Conservation (phyloP, 2,329 filamentous ascomycete genomes). For the Clarireedia monteithiana region DNA sequence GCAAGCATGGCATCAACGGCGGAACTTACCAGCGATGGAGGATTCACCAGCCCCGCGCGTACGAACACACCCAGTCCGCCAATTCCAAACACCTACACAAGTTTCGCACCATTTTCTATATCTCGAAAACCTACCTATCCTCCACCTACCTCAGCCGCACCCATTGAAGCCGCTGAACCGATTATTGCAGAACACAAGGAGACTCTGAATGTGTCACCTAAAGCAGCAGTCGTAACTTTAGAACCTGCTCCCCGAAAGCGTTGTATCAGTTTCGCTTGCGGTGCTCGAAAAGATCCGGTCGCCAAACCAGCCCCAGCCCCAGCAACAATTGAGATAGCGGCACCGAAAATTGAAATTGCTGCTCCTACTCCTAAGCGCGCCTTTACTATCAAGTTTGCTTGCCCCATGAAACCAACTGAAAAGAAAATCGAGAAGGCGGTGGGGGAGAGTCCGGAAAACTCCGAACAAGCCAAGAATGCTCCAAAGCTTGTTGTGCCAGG, state of each 20-base stretch:
- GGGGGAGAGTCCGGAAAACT: constrained; percentile 1
- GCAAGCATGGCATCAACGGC: constrained; percentile 72
- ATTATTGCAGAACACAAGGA: constrained; percentile 10
- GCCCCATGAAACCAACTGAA: constrained; percentile 44
- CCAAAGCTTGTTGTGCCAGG: constrained; percentile 8
- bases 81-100: constrained; percentile 49
- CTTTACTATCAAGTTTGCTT: constrained; percentile 68
- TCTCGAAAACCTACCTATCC: constrained; percentile 14
- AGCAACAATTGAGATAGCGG: constrained; percentile 27
- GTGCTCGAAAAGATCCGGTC: constrained; percentile 46
- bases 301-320: constrained; percentile 32
- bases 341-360: constrained; percentile 5
- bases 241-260: constrained; percentile 69
- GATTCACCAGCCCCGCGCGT: constrained; percentile 80
- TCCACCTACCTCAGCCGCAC: constrained; percentile 10
- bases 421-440: constrained; percentile 18
- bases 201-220: constrained; percentile 27
- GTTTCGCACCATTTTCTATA: constrained; percentile 26
- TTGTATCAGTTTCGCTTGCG: constrained; percentile 87
- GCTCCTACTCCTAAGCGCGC: constrained; percentile 40
- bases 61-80: constrained; percentile 85
- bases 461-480: constrained; percentile 2
- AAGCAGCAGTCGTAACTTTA: constrained; percentile 41
- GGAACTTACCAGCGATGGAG: constrained; percentile 91
- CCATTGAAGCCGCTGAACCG: constrained; percentile 8